Evolutionary conservation across 2,329 filamentous ascomycete genomes (phyloP), one percentile per base, ranked within the genome.

Genomic region (Fusarium incarnatum): DNA sequence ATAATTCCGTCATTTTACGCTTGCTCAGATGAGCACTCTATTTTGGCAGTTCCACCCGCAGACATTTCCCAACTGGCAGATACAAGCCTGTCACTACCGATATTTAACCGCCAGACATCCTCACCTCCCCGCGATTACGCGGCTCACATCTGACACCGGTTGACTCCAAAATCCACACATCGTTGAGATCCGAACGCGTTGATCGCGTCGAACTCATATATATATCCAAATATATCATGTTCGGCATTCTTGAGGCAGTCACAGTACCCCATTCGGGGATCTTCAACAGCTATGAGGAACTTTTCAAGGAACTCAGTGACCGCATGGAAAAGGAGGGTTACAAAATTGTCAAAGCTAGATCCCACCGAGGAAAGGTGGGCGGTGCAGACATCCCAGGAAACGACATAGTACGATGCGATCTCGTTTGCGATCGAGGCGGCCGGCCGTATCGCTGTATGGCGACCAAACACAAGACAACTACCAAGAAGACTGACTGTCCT

Each of bases 401-500:
- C 70, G 80, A 82, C 45, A 82, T 83, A 55, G 79, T 83, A 34
- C 80, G 82, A 60, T 82, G 79, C 63, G 81, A 83, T 72, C 79
- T 83, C 4, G 81, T 83, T n/a, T 83, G 82, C 72, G 80, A 83
- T 67, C 79, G 82, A 47, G 82, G 82, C 50, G 81, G 82, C 25
- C 77, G 81, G 41, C 80, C 82, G 12, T 83, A 83, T 70, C 80
- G 81, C 46, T 82, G 80, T 64, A 78, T 79, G 72, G 82, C 82
- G 9, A 83, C 81, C 8, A 82, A 83, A 73, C 81, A 82, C 67
- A 83, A 83, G 72, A 82, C 82, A 9, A 79, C 80, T 25, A 83
- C 82, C 10, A 83, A 83, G 71, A 83, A 83, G 76, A 83, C 81
- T 1, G 79, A 81, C 50, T 83, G 82, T 25, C 82, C 81, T 7